Evolutionary conservation across 495 filamentous ascomycete genomes (phyloP), one percentile per base, ranked within the genome.

Genomic region (Hyaloscypha bicolor): DNA sequence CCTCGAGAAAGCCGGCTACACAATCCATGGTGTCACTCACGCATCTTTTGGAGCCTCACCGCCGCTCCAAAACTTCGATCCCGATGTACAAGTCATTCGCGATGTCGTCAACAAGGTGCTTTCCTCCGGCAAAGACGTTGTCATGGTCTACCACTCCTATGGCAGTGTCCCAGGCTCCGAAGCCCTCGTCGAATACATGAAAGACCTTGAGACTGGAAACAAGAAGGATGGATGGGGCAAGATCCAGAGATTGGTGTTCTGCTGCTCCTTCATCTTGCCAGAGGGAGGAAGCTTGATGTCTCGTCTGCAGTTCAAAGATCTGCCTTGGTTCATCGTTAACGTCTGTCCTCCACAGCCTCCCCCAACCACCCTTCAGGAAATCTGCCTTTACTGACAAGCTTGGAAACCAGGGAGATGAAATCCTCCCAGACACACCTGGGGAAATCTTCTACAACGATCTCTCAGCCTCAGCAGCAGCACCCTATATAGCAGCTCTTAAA

Each of bases 21-120:
- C 39, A 16, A 22, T 65, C 22, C 58, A 62, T 32, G 55, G 63
- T 16, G 35, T 69, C 1, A 1, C 22, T 33, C 66, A 63, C 22
- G 21, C 60, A 6, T 59, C 51, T 21, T 42, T 60, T 6, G 63
- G 51, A 30, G 65, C 61, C 4, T 52, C 61, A 0, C 65, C 66
- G 6, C 62, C 39, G 9, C 21, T 69, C 12, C 25, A 55, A 61
- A 53, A 48, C 22, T 66, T 69, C 63, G 62, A 62, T 12, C 52
- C 64, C 0, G 70, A 72, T 60, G 70, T 66, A 32, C 84, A 86
- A 72, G 83, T 85, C 63, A 82, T 88, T 55, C 85, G 85, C 71
- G 80, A 85, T 74, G 84, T 85, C 59, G 83, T 87, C 64, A 79
- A 87, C 55, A 80, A 83, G 35, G 63, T 73, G 3, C 52, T 69